Conservation (phyloP, 1,139 yeast species). For the Lodderomyces pseudojiufengensis region DNA sequence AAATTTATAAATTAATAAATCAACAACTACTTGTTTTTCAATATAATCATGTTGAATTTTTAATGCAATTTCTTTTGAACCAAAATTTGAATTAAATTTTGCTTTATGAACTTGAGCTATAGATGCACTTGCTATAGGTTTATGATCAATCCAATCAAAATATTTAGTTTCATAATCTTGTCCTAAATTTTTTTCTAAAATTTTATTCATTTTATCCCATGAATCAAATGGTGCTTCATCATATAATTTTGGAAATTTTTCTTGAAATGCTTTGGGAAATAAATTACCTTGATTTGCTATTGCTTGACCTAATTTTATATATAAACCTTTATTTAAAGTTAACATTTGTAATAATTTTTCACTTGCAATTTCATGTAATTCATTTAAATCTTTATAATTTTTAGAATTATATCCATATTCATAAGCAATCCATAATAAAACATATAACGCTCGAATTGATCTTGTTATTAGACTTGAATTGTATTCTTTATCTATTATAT, state of each 20-base stretch:
- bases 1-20: conserved; percentile 53
- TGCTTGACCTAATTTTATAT: conserved; percentile 74
- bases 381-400: conserved; percentile 40
- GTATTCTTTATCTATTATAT: conserved; percentile 36
- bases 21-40: conserved; percentile 53
- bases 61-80: conserved; percentile 57
- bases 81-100: conserved; percentile 28
- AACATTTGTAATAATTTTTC: conserved; percentile 52
- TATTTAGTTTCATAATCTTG: conserved; percentile 38
- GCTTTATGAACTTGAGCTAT: conserved; percentile 73
- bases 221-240: conserved; percentile 69
- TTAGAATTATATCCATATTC: conserved; percentile 53
- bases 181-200: conserved; percentile 47
- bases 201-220: conserved; percentile 51
- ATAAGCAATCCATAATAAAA: conserved; percentile 50
- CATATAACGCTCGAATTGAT: conserved; percentile 48
- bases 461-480: conserved; percentile 51
- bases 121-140: conserved; percentile 67
- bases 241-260: conserved; percentile 52
- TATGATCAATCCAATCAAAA: conserved; percentile 46
- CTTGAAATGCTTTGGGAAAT: conserved; percentile 62
- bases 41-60: conserved; percentile 68
- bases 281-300: conserved; percentile 67
- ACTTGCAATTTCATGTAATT: conserved; percentile 60
- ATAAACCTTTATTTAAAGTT: conserved; percentile 62